These are phyloP conservation scores for Combretum micranthum DNA, from an alignment of 345 rosid genomes.

Conservation along the genomic window DNA sequence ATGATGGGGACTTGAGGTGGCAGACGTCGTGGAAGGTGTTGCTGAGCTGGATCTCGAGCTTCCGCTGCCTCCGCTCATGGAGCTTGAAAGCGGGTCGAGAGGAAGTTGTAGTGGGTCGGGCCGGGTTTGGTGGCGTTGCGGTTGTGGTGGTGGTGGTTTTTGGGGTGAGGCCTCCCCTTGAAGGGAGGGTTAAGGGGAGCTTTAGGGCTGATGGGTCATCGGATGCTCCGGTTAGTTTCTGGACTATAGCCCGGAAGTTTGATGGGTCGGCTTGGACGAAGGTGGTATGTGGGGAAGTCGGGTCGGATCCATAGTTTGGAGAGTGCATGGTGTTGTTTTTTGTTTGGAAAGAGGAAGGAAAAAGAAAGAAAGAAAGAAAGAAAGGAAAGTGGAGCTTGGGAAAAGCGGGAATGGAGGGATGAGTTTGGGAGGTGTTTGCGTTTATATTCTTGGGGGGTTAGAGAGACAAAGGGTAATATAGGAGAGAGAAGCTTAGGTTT, in stretches of 20 bases:
- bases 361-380: background rate
- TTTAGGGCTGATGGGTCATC: constrained; percentile 38
- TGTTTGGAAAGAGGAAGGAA: constrained; percentile 15
- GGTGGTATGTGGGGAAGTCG: constrained; percentile 55
- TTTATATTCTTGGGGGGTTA: constrained; percentile 8
- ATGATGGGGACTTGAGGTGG: constrained; percentile 4
- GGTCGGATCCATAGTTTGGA: constrained; percentile 36
- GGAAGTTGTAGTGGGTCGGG: constrained; percentile 6
- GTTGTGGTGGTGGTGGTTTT: constrained; percentile 5
- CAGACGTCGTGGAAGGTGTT: constrained; percentile 16
- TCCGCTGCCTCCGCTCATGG: constrained; percentile 70
- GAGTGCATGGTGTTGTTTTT: constrained; percentile 19
- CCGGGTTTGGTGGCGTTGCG: background rate
- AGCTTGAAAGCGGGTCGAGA: constrained; percentile 63
- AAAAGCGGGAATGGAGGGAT: background rate
- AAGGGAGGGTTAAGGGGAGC: constrained; percentile 38
- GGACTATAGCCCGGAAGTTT: constrained; percentile 77
- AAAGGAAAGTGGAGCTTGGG: background rate
- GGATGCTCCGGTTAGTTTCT: constrained; percentile 75
- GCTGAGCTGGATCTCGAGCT: constrained; percentile 63
- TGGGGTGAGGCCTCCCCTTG: constrained; percentile 12
- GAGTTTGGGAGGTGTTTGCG: background rate
- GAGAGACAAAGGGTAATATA: background rate
- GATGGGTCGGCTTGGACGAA: constrained; percentile 88
- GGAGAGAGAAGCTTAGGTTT: background rate